These are phyloP conservation scores for Nematodospora anomalae DNA, from an alignment of 1,139 yeast species.

Conservation along the genomic window DNA sequence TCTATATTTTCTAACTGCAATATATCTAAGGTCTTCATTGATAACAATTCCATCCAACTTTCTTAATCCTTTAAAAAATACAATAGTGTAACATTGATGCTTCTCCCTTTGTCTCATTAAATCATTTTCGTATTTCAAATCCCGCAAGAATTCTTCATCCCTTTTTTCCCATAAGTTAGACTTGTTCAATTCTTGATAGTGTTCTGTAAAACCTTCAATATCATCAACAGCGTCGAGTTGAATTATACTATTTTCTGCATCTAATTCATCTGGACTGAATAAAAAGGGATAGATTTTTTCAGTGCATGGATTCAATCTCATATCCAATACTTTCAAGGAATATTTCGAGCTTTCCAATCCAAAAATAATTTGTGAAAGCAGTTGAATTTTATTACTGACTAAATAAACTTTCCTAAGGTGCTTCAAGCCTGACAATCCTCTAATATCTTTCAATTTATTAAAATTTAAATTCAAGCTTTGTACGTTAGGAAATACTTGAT, in stretches of 20 bases:
- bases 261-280: slow-evolving; percentile 48
- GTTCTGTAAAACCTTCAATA: slow-evolving; percentile 44
- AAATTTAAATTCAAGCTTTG: slow-evolving; percentile 52
- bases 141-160: slow-evolving; percentile 27
- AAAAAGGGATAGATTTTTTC: slow-evolving; percentile 53
- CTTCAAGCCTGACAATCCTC: slow-evolving; percentile 28
- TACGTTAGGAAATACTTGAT: slow-evolving; percentile 45
- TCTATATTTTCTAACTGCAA: slow-evolving; percentile 1
- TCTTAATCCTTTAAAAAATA: slow-evolving; percentile 34
- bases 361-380: slow-evolving; percentile 33
- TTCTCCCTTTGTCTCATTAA: slow-evolving; percentile 32
- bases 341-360: slow-evolving; percentile 32
- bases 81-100: slow-evolving; percentile 40
- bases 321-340: slow-evolving; percentile 42
- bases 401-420: slow-evolving; percentile 42
- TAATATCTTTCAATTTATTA: slow-evolving; percentile 37
- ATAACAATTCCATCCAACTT: slow-evolving; percentile 43
- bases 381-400: slow-evolving; percentile 46
- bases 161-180: slow-evolving; percentile 39
- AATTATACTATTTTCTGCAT: slow-evolving; percentile 29
- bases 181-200: slow-evolving; percentile 38
- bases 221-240: slow-evolving; percentile 47
- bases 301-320: slow-evolving; percentile 53
- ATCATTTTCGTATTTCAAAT: slow-evolving; percentile 7
- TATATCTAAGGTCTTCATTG: slow-evolving; percentile 1